Evolutionary conservation across 176 grass and related monocot genomes (phyloP).

Genomic region (Oropetium thomaeum): DNA sequence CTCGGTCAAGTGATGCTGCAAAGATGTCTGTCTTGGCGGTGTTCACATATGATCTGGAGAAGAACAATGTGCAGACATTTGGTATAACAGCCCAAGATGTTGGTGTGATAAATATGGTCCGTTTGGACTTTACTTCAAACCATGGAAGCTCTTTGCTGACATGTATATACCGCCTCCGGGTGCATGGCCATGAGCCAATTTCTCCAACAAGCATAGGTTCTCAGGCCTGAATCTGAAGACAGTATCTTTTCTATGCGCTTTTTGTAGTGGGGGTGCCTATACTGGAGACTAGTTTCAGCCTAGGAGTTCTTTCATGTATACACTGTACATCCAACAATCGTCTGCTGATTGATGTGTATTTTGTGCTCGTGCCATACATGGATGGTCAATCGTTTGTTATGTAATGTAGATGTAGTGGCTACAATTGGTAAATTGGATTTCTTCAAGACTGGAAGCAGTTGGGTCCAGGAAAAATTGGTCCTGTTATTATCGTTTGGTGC

Average conservation of each 20-base stretch:
- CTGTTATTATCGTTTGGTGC: not conserved
- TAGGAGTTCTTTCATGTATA: slow-evolving; percentile 34
- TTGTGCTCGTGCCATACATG: slow-evolving; percentile 1
- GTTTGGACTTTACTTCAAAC: slow-evolving; percentile 67
- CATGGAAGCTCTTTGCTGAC: slow-evolving; percentile 61
- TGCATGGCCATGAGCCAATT: slow-evolving; percentile 51
- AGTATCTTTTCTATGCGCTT: not conserved
- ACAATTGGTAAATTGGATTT: not conserved
- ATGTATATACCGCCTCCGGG: slow-evolving; percentile 71
- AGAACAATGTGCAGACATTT: slow-evolving; percentile 67
- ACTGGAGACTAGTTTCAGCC: slow-evolving; percentile 11
- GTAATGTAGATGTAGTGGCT: not conserved
- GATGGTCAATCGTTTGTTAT: not conserved
- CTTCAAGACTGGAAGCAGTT: not conserved
- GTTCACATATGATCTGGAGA: slow-evolving; percentile 57
- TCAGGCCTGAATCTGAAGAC: slow-evolving; percentile 9
- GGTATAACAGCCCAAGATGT: slow-evolving; percentile 23
- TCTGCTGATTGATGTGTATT: slow-evolving; percentile 18
- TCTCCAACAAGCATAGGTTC: slow-evolving; percentile 4
- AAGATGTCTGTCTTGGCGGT: slow-evolving; percentile 33
- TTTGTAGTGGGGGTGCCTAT: slow-evolving; percentile 12
- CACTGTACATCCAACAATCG: slow-evolving; percentile 33
- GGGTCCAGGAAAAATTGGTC: not conserved
- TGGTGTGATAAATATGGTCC: slow-evolving; percentile 53
- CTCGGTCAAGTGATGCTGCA: slow-evolving; percentile 12